Evolutionary conservation across 2,329 filamentous ascomycete genomes (phyloP), one percentile per base, ranked within the genome.

Genomic region (Berkeleyomyces basicola): DNA sequence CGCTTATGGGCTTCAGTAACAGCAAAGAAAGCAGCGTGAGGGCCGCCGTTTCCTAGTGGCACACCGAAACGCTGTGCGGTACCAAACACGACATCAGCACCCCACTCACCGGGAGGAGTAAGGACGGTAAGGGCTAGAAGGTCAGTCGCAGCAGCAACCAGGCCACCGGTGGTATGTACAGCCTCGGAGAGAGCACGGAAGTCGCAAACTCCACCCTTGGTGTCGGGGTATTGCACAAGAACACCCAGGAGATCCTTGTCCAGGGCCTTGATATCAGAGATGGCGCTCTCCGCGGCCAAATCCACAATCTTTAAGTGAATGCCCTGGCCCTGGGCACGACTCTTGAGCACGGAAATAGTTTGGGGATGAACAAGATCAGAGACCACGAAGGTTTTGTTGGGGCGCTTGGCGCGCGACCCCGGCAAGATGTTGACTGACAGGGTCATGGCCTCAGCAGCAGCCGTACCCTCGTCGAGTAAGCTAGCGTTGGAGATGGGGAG

Each of bases 11-110:
- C 89, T 59, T 96, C 91, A 62, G 83, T 83, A 62, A 91, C 90
- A 23, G 92, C 88, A 72, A 97, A 96, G 81, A 97, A 97, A 16
- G 91, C 92, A 36, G 92, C 92, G 70, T 96, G 92, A n/a, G 92
- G 92, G 23, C 92, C 92, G 69, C 92, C 92, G 68, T 86, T 95
- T 59, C 92, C 92, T 71, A 96, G 83, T 1, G 92, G 91, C 10
- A 97, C 88, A 72, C 92, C 92, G 66, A 96, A 87, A 64, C 92
- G 80, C 76, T 97, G 92, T 14, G 92, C 85, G 70, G 86, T 96
- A 67, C 92, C 92, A 71, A 97, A 95, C 4, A 91, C 92, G 68
- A 97, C 89, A 71, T 97, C 92, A 31, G 92, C 92, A 49, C 92
- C 92, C 75, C 92, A 96, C 71, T 96, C 92, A 58, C 91, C 91